Percentiles rank a stretch among this genome's conserved stretches.
These are phyloP conservation scores for Malassezia globosa DNA, from an alignment of 1,284 basidiomycete genomes.

Conservation along the genomic window DNA sequence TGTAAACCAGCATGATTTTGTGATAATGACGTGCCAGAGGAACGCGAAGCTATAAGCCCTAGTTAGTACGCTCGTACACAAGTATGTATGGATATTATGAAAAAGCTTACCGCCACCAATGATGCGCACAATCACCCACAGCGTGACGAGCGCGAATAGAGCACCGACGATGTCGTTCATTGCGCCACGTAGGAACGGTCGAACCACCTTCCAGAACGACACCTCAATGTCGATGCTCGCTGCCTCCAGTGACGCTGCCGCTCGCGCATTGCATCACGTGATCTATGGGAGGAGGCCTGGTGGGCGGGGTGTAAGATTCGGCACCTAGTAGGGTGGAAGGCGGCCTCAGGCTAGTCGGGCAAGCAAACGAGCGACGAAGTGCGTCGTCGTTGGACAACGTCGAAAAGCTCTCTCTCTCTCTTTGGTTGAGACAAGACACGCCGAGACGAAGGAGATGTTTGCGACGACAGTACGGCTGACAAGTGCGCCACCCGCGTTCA, in stretches of 20 bases:
- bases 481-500: constrained; percentile 51
- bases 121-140: constrained; percentile 36
- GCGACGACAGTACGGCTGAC: constrained; percentile 9
- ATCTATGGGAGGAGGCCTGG: no score
- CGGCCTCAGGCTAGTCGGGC: no score
- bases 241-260: no score
- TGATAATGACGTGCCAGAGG: no score
- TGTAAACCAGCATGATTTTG: constrained; percentile 23
- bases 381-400: constrained; percentile 1
- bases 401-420: not conserved
- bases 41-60: not conserved
- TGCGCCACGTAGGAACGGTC: no score
- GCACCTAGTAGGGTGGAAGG: no score
- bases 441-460: constrained; percentile 16
- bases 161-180: constrained; percentile 45
- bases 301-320: no score
- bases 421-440: not conserved
- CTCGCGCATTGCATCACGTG: no score
- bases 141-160: constrained; percentile 31
- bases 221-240: no score
- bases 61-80: not conserved
- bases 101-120: constrained; percentile 21
- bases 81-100: not conserved
- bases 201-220: no score
- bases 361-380: constrained; percentile 13